Evolutionary conservation across 352 stramenopile species (phyloP).

Genomic region (Globisporangium solare): DNA sequence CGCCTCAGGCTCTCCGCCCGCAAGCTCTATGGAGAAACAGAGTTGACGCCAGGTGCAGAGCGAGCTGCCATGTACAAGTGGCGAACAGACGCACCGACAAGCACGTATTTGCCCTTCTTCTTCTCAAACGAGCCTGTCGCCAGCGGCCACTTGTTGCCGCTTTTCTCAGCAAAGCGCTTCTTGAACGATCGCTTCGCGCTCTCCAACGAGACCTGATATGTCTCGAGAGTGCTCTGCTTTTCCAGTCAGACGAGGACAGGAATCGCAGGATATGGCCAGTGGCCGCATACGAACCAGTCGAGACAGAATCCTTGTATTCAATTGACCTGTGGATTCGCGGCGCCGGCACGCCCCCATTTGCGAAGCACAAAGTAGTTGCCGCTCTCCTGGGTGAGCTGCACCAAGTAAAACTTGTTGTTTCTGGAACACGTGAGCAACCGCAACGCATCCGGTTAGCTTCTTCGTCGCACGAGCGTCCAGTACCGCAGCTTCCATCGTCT

Average conservation of each 20-base stretch:
- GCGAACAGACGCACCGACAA: slow-evolving; percentile 37
- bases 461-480: no score
- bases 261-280: no score
- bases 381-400: slow-evolving; percentile 54
- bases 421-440: slow-evolving; percentile 12
- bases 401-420: slow-evolving; percentile 80
- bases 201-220: slow-evolving; percentile 36
- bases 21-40: slow-evolving; percentile 18
- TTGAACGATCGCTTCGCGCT: slow-evolving; percentile 49
- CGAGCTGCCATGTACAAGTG: neutral
- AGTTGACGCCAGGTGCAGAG: neutral
- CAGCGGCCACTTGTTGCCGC: slow-evolving; percentile 60
- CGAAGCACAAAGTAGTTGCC: slow-evolving; percentile 46
- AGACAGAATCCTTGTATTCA: no score
- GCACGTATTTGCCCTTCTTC: slow-evolving; percentile 57
- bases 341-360: slow-evolving; percentile 66
- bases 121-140: slow-evolving; percentile 29
- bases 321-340: slow-evolving; percentile 54
- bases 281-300: no score
- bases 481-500: no score
- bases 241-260: no score
- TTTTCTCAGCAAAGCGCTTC: slow-evolving; percentile 63
- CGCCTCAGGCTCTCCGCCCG: slow-evolving; percentile 28
- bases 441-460: no score
- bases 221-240: slow-evolving; percentile 19